These are phyloP conservation scores for Mortierella sp. DNA, from an alignment of 371 early-diverging fungal species.

Conservation along the genomic window DNA sequence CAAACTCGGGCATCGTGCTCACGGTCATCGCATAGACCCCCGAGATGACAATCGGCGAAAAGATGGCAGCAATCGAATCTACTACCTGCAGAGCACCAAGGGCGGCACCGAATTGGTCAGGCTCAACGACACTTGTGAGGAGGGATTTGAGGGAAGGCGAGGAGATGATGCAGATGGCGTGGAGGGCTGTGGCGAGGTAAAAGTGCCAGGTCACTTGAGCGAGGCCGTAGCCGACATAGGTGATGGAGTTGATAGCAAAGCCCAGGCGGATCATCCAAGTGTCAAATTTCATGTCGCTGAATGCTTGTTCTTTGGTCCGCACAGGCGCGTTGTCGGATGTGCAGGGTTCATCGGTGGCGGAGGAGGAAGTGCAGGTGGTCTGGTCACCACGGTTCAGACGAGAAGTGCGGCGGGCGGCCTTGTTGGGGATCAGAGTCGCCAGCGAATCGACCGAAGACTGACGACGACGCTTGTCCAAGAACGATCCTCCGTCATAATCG, in stretches of 20 bases:
- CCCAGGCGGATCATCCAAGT: conserved; percentile 65
- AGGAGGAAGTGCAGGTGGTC: neutral
- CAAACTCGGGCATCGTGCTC: conserved; percentile 61
- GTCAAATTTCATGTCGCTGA: conserved; percentile 60
- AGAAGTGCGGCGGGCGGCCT: neutral
- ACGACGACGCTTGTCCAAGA: conserved; percentile 14
- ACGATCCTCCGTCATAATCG: neutral
- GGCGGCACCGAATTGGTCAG: conserved; percentile 64
- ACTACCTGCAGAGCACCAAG: conserved; percentile 64
- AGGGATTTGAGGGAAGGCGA: conserved; percentile 64
- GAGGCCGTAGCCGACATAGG: conserved; percentile 56
- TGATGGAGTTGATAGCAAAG: conserved; percentile 46
- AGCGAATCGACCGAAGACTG: conserved; percentile 30
- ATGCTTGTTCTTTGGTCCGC: conserved; percentile 24
- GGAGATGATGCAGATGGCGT: conserved; percentile 58
- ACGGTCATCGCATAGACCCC: conserved; percentile 65
- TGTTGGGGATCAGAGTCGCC: conserved; percentile 8
- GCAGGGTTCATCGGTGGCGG: neutral
- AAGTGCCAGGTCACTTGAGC: conserved; percentile 47
- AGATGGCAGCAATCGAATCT: conserved; percentile 64
- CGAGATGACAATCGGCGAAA: conserved; percentile 39
- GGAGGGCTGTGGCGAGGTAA: conserved; percentile 47
- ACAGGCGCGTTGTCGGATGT: neutral
- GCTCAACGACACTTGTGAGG: conserved; percentile 60
- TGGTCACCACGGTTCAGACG: neutral